These are phyloP conservation scores for Dentipellis fragilis DNA, from an alignment of 768 basidiomycete genomes.

Conservation along the genomic window DNA sequence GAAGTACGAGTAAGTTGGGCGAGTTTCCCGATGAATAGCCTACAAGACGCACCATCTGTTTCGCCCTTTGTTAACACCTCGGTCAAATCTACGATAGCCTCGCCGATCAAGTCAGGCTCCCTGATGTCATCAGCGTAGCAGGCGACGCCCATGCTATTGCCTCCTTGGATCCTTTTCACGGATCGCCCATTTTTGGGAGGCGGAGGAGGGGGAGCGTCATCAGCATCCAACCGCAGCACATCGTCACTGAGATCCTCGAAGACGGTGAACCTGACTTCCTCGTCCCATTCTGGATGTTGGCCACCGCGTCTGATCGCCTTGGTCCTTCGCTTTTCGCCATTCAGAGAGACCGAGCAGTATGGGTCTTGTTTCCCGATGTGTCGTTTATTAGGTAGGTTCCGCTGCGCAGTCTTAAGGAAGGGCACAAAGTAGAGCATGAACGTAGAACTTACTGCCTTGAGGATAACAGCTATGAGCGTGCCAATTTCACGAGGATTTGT, in stretches of 20 bases:
- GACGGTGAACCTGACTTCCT: conserved; percentile 89
- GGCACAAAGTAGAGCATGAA: background rate
- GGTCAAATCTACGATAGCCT: conserved; percentile 77
- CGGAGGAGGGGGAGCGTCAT: conserved; percentile 46
- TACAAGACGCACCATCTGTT: conserved; percentile 69
- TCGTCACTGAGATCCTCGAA: conserved; percentile 45
- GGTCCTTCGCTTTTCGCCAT: conserved; percentile 79
- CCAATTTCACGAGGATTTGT: conserved; percentile 69
- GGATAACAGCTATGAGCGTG: conserved; percentile 86
- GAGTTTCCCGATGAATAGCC: background rate
- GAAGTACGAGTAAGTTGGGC: too few species aligned
- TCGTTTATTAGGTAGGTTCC: conserved; percentile 82
- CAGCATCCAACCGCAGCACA: background rate
- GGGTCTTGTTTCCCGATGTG: conserved; percentile 98
- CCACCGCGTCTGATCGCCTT: conserved; percentile 95
- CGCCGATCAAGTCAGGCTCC: conserved; percentile 95
- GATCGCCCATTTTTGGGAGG: conserved; percentile 49
- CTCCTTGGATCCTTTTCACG: conserved; percentile 51
- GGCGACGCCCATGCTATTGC: conserved; percentile 64
- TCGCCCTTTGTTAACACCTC: conserved; percentile 92
- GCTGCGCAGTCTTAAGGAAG: conserved; percentile 31
- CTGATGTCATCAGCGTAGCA: conserved; percentile 94
- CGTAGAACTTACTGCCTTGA: conserved; percentile 66
- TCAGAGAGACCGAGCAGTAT: conserved; percentile 73
- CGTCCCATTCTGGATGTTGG: conserved; percentile 99